Evolutionary conservation across 2,329 filamentous ascomycete species (phyloP).

Genomic region (Whalleya microplaca): DNA sequence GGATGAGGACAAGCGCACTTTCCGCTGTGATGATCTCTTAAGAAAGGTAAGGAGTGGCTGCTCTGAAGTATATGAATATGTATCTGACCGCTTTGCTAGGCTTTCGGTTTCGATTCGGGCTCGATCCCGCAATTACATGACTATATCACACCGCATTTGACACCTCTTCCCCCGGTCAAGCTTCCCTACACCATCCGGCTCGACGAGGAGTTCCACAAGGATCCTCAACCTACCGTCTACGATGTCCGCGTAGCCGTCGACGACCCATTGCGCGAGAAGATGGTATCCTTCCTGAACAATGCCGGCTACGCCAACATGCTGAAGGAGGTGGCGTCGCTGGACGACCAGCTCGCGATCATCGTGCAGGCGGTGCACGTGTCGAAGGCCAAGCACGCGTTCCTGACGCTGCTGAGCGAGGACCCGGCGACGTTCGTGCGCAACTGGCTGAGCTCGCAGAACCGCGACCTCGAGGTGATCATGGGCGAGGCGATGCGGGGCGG

Average conservation of each 20-base stretch:
- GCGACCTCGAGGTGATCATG: slow-evolving; percentile 85
- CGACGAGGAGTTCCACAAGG: slow-evolving; percentile 78
- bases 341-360: slow-evolving; percentile 83
- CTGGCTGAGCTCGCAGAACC: slow-evolving; percentile 90
- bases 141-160: slow-evolving; percentile 77
- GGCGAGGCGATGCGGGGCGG: slow-evolving; percentile 75
- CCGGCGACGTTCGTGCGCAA: slow-evolving; percentile 82
- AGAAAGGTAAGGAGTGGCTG: slow-evolving; percentile 64
- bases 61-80: neutral
- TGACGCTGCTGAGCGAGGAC: slow-evolving; percentile 76
- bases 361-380: slow-evolving; percentile 82
- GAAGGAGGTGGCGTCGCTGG: slow-evolving; percentile 74
- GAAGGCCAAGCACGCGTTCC: slow-evolving; percentile 90
- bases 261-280: slow-evolving; percentile 74
- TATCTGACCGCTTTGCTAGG: slow-evolving; percentile 43
- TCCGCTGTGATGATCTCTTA: slow-evolving; percentile 85
- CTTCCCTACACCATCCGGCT: slow-evolving; percentile 93
- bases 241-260: slow-evolving; percentile 85
- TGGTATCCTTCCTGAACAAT: slow-evolving; percentile 69
- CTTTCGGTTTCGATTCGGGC: slow-evolving; percentile 77
- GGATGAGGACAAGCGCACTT: slow-evolving; percentile 91
- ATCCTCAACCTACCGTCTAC: slow-evolving; percentile 81
- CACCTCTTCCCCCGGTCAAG: slow-evolving; percentile 77
- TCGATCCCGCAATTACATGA: slow-evolving; percentile 86
- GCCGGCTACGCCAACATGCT: slow-evolving; percentile 72